These are phyloP conservation scores for Sporothrix euskadiensis DNA, from an alignment of 2,329 filamentous ascomycete species.

Conservation along the genomic window DNA sequence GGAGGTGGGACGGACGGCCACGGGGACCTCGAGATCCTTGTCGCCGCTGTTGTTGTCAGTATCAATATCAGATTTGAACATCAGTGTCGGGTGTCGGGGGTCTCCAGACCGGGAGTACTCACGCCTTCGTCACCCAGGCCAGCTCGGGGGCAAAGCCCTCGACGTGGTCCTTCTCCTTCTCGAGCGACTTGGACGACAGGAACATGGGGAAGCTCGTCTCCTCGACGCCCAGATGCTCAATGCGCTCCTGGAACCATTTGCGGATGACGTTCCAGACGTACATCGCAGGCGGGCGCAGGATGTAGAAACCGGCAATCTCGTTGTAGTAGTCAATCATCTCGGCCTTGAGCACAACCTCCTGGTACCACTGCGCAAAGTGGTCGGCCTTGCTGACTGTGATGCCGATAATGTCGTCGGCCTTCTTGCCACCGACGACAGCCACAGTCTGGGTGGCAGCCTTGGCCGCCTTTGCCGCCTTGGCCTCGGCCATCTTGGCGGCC, in stretches of 20 bases:
- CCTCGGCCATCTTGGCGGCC: conserved; percentile 61
- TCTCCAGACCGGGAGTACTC: conserved; percentile 37
- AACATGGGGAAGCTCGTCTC: conserved; percentile 98
- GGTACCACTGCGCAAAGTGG: conserved; percentile 94
- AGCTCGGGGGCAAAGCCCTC: conserved; percentile 97
- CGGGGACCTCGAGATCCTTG: conserved; percentile 81
- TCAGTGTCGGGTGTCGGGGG: too few relatives aligned
- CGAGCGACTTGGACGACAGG: conserved; percentile 84
- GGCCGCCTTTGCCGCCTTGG: conserved; percentile 63
- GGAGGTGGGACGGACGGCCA: conserved; percentile 67
- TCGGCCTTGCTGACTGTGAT: conserved; percentile 83
- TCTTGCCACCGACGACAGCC: conserved; percentile 59
- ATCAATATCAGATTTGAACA: conserved; percentile 3
- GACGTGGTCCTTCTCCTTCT: conserved; percentile 90
- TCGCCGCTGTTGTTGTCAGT: conserved; percentile 63
- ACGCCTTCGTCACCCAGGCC: conserved; percentile 85
- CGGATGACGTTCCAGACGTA: conserved; percentile 67
- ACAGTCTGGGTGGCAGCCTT: conserved; percentile 54
- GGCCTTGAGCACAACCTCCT: conserved; percentile 94
- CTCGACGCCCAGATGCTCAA: conserved; percentile 88
- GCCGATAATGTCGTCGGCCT: conserved; percentile 72
- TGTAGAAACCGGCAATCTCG: conserved; percentile 95
- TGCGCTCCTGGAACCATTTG: conserved; percentile 69
- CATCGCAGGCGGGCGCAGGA: conserved; percentile 68
- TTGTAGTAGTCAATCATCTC: conserved; percentile 96